phyloP scores from a whole-genome alignment of 441 rosid genomes.

The Erysimum pusillum region DNA sequence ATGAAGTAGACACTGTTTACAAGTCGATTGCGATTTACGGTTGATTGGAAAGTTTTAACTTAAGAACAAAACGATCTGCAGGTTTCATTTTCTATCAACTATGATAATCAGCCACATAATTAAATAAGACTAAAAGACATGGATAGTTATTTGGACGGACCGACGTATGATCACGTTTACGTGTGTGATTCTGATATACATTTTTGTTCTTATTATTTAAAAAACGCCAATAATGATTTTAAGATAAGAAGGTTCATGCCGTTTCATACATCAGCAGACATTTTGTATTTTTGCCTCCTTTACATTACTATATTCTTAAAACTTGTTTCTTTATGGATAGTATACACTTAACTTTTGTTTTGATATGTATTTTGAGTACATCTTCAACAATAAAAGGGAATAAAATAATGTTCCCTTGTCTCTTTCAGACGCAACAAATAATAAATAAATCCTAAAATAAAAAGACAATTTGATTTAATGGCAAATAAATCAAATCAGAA shows the following conservation, averaged over 20 bases:
- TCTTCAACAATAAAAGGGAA: background rate
- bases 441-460: background rate
- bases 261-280: constrained; percentile 37
- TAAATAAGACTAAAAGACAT: constrained; percentile 1
- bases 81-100: background rate
- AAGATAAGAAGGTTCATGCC: constrained; percentile 38
- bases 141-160: constrained; percentile 40
- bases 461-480: background rate
- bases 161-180: constrained; percentile 48
- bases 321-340: background rate
- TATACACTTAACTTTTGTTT: background rate
- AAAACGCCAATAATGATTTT: constrained; percentile 32
- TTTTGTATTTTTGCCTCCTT: constrained; percentile 28
- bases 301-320: constrained; percentile 1
- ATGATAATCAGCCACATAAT: constrained; percentile 10
- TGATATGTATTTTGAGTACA: background rate
- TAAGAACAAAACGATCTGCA: background rate
- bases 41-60: constrained; percentile 1
- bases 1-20: background rate
- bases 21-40: background rate
- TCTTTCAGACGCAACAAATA: constrained; percentile 29
- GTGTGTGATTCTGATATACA: constrained; percentile 29
- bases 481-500: background rate
- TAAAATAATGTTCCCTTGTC: constrained; percentile 24
- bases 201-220: background rate